Evolutionary conservation across 169 alveolate genomes (phyloP).

Genomic region (Cryptosporidium sp.): DNA sequence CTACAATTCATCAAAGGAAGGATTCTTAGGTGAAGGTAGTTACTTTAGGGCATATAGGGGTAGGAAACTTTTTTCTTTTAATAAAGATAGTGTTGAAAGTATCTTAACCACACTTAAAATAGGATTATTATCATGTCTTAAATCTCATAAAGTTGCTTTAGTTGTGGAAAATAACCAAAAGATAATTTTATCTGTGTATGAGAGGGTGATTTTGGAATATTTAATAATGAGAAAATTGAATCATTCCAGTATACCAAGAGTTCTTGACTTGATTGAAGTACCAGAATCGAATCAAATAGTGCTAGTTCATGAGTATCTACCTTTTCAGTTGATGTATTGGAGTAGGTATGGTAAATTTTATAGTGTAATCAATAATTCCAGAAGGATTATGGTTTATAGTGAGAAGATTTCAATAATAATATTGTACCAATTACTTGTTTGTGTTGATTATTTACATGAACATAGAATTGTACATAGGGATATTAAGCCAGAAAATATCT

Average conservation of each 20-base stretch:
- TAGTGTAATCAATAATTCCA: not conserved
- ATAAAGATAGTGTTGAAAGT: not conserved
- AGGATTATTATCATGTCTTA: slow-evolving; percentile 65
- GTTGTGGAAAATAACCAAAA: not conserved
- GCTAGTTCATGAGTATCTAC: slow-evolving; percentile 51
- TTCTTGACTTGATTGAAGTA: slow-evolving; percentile 29
- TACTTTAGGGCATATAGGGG: slow-evolving; percentile 72
- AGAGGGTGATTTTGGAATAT: slow-evolving; percentile 33
- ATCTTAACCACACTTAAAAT: slow-evolving; percentile 19
- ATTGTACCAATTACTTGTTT: slow-evolving; percentile 29
- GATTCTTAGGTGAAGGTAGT: slow-evolving; percentile 74
- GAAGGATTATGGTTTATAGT: not conserved
- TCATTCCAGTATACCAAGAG: slow-evolving; percentile 29
- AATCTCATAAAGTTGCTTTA: slow-evolving; percentile 19
- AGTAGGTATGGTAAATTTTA: not conserved
- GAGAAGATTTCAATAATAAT: slow-evolving; percentile 21
- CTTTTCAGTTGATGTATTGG: slow-evolving; percentile 50
- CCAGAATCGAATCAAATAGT: slow-evolving; percentile 58
- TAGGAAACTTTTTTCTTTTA: slow-evolving; percentile 5
- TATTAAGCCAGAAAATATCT: slow-evolving; percentile 68
- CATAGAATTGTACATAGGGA: slow-evolving; percentile 32
- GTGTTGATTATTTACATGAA: slow-evolving; percentile 47
- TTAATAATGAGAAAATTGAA: slow-evolving; percentile 33
- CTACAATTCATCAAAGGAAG: slow-evolving; percentile 62
- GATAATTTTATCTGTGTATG: slow-evolving; percentile 32